Conservation (phyloP, 805 yeast species). For the Wickerhamiella spandovensis region DNA sequence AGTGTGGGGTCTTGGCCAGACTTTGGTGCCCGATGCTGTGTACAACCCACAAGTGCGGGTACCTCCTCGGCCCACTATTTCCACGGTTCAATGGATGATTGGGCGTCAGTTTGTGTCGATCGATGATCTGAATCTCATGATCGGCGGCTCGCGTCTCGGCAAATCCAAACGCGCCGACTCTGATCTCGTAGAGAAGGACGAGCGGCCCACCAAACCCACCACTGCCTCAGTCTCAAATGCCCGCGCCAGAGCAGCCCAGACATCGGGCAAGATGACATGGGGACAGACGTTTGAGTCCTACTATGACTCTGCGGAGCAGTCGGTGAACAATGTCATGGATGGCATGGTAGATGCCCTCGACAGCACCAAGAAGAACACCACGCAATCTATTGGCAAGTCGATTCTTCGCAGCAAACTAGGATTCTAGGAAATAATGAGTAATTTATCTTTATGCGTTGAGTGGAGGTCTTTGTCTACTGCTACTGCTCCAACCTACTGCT, state of each 20-base stretch:
- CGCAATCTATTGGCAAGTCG: constrained; percentile 13
- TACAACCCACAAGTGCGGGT: constrained; percentile 50
- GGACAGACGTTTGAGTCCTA: constrained; percentile 18
- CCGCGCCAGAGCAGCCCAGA: constrained; percentile 3
- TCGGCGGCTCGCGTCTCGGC: constrained; percentile 67
- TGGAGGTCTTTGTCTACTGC: too few species aligned
- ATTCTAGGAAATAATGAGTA: constrained; percentile 7
- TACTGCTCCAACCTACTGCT: too few species aligned
- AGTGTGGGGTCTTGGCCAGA: constrained; percentile 33
- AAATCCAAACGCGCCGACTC: constrained; percentile 27
- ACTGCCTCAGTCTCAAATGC: neutral
- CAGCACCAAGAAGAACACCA: constrained; percentile 13
- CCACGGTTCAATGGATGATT: constrained; percentile 74
- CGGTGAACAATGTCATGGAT: constrained; percentile 47
- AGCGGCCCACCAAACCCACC: constrained; percentile 1
- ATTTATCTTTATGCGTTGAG: too few species aligned
- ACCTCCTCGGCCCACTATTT: constrained; percentile 69
- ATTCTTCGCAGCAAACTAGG: constrained; percentile 16
- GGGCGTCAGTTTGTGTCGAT: constrained; percentile 53
- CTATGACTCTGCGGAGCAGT: constrained; percentile 18
- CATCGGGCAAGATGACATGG: constrained; percentile 15
- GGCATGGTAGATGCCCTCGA: constrained; percentile 19
- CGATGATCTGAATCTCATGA: constrained; percentile 47
- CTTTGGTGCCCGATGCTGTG: constrained; percentile 32
- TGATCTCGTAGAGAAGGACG: constrained; percentile 11